Conservation (phyloP, 2,329 filamentous ascomycete genomes). For the Penicillium sp. region DNA sequence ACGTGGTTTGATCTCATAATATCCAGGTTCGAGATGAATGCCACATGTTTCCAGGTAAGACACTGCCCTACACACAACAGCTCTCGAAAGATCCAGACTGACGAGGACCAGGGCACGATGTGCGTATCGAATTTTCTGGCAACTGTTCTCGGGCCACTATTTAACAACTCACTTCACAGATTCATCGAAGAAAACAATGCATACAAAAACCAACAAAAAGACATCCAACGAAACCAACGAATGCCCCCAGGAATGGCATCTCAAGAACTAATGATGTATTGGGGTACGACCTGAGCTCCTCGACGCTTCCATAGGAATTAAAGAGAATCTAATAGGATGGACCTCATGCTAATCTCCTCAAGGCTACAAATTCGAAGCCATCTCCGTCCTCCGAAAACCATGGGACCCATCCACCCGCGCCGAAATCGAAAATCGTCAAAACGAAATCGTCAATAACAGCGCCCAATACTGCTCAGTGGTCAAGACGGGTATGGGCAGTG, state of each 20-base stretch:
- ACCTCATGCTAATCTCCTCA: constrained; percentile 9
- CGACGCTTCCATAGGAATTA: background rate
- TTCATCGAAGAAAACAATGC: constrained; percentile 91
- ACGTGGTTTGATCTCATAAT: background rate
- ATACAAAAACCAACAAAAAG: constrained; percentile 66
- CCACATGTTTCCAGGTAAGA: constrained; percentile 79
- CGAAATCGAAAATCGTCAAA: constrained; percentile 74
- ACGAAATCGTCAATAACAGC: constrained; percentile 78
- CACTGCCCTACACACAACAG: background rate
- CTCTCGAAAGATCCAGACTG: constrained; percentile 21
- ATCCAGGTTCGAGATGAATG: constrained; percentile 89
- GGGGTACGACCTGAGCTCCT: constrained; percentile 62
- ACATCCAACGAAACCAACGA: constrained; percentile 56
- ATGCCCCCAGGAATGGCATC: constrained; percentile 59
- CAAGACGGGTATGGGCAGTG: constrained; percentile 78
- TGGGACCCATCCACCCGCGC: constrained; percentile 74
- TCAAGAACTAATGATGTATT: constrained; percentile 85
- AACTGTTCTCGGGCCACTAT: background rate
- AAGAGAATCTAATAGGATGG: background rate
- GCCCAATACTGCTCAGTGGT: constrained; percentile 96
- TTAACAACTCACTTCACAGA: constrained; percentile 47
- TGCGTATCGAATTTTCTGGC: constrained; percentile 31
- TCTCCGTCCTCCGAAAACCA: constrained; percentile 72
- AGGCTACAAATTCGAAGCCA: constrained; percentile 96
- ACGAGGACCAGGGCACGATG: constrained; percentile 55